Evolutionary conservation across 306 rosid genomes (phyloP), one percentile per base, ranked within the genome.

Genomic region (Cicer bijugum): DNA sequence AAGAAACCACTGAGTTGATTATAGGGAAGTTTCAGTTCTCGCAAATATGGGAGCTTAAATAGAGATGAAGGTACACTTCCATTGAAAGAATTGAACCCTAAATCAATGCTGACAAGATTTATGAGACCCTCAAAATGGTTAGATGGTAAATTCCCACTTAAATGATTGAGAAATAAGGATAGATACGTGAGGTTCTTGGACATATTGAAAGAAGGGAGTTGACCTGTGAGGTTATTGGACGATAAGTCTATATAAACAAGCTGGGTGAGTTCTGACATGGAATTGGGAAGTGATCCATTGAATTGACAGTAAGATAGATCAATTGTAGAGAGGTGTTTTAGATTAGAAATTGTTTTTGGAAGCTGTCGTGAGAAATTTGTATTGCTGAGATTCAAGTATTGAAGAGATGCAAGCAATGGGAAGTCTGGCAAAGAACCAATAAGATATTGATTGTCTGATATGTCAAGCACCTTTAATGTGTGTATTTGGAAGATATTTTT

Each of bases 371-470:
- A 76, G 44, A 86, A 77, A 4, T 67, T 48, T 75, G 90, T 74
- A 0, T 16, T 0, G 14, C 47, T 1, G 4, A 84, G 70, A 4
- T 12, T 57, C 72, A 74, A 5, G 0, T 3, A 6, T 0, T 67
- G 58, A 14, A 84, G 77, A 65, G 60, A 64, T 12, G 77, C 11
- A 28, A 60, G 10, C 5, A 6, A 23, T 43, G 50, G 51, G 28
- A 86, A 86, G 7, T 82, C 69, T 44, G 88, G 86, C 12, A 86
- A 55, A n/a, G 61, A 46, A 35, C 85, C 86, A 0, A 14, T 1
- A 43, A 86, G 85, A 3, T 15, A 8, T 4, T 1, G 1, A 67
- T 86, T 86, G 0, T 37, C 0, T 23, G 86, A 79, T 2, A 82
- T 6, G 11, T 86, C 83, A 59, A 86, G 44, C 14, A 33, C 35